A percentile compares a stretch with the other conserved stretches of the same genome.
Conservation (phyloP, 768 basidiomycete genomes). For the Dioszegia hungarica region DNA sequence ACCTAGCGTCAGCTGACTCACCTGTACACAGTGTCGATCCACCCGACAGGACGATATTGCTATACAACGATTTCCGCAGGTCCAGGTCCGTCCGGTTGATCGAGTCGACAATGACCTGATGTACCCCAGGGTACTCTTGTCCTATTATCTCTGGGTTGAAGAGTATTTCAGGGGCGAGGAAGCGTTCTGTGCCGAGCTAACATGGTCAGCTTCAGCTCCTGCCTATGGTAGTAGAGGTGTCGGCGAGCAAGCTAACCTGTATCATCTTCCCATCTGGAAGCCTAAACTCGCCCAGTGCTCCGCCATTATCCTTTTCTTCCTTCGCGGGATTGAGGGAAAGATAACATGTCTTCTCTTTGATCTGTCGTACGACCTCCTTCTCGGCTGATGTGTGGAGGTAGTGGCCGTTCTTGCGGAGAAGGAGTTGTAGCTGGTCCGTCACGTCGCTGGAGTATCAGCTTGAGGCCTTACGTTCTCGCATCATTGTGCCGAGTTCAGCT, state of each 20-base stretch:
- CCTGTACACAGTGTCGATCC: conserved; percentile 94
- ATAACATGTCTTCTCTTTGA: conserved; percentile 98
- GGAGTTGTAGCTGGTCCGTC: conserved; percentile 89
- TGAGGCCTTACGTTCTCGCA: neutral
- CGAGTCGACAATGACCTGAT: conserved; percentile 90
- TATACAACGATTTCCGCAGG: conserved; percentile 87
- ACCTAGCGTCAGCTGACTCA: no score
- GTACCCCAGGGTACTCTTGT: conserved; percentile 91
- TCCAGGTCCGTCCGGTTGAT: conserved; percentile 95
- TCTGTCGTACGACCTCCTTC: conserved; percentile 89
- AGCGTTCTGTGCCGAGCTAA: conserved; percentile 89
- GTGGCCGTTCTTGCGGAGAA: conserved; percentile 89
- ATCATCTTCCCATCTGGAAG: conserved; percentile 93
- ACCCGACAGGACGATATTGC: conserved; percentile 93
- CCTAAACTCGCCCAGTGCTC: conserved; percentile 78
- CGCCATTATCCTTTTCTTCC: conserved; percentile 81
- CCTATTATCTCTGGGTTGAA: conserved; percentile 98
- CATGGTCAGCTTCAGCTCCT: neutral
- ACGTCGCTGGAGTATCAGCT: conserved; percentile 64
- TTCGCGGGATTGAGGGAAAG: conserved; percentile 85
- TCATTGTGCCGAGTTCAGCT: conserved; percentile 15
- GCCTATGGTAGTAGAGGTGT: neutral
- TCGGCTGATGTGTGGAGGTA: conserved; percentile 96
- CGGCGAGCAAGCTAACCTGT: conserved; percentile 56
- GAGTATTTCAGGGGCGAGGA: conserved; percentile 92